phyloP scores from a whole-genome alignment of 495 filamentous ascomycete species.

The Polyplosphaeria fusca region DNA sequence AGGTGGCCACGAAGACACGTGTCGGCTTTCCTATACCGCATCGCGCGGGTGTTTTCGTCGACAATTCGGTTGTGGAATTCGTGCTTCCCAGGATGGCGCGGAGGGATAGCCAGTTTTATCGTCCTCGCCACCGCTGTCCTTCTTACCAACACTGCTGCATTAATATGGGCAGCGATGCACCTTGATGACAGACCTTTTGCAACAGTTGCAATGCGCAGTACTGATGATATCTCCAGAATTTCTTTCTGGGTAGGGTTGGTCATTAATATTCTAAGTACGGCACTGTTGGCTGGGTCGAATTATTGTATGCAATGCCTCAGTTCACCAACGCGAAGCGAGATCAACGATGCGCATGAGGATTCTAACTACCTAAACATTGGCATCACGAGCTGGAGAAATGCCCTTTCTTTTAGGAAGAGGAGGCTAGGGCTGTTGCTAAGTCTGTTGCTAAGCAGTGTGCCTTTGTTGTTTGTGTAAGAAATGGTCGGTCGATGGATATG shows the following conservation, averaged over 20 bases:
- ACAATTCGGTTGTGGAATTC: too few species aligned
- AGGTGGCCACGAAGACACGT: too few species aligned
- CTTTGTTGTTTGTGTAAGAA: too few species aligned
- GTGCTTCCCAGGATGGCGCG: constrained; percentile 2
- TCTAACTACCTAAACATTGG: neutral
- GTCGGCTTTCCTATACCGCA: too few species aligned
- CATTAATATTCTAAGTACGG: constrained; percentile 2
- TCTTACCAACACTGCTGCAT: neutral
- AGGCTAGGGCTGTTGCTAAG: too few species aligned
- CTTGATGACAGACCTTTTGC: neutral
- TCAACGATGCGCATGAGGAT: constrained; percentile 3
- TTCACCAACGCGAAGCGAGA: constrained; percentile 2
- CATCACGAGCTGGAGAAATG: neutral
- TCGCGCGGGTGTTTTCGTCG: too few species aligned
- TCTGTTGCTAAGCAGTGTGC: too few species aligned
- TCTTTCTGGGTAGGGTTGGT: neutral
- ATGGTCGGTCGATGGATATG: too few species aligned
- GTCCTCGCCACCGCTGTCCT: neutral
- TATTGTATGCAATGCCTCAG: constrained; percentile 9
- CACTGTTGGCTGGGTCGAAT: constrained; percentile 6
- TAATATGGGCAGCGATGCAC: constrained; percentile 3
- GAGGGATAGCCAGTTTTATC: neutral
- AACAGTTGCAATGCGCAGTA: neutral
- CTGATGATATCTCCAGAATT: neutral
- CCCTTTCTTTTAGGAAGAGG: too few species aligned